Conservation (phyloP, 208 protist species). For the Zelonia costaricensis region DNA sequence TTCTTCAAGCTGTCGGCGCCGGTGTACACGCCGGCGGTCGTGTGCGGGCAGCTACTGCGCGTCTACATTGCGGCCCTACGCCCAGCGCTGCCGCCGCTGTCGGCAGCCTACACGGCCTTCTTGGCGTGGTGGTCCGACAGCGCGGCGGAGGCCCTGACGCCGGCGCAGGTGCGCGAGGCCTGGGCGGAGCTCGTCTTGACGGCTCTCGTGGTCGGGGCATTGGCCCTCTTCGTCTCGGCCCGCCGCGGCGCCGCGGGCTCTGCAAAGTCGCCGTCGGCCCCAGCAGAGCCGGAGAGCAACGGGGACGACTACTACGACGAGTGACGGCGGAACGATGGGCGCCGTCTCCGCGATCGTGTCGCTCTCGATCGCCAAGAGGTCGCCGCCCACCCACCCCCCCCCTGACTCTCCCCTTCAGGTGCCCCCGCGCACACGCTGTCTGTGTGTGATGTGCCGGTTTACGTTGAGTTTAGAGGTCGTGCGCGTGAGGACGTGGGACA, state of each 20-base stretch:
- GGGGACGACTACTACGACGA: conserved; percentile 30
- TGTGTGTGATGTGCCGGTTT: no score
- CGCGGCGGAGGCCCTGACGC: background rate
- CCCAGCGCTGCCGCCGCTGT: conserved; percentile 29
- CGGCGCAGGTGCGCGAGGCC: conserved; percentile 31
- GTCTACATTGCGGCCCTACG: conserved; percentile 58
- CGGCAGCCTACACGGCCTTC: conserved; percentile 12
- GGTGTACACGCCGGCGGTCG: conserved; percentile 54
- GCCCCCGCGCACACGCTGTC: no score
- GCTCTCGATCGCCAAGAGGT: no score
- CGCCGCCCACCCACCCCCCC: no score
- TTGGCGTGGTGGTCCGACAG: conserved; percentile 15
- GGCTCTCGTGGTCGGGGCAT: conserved; percentile 14
- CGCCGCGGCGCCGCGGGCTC: conserved; percentile 18
- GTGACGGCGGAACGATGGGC: background rate
- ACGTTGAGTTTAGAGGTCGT: no score
- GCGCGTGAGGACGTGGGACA: no score
- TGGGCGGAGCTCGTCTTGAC: conserved; percentile 34
- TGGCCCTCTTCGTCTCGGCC: conserved; percentile 43
- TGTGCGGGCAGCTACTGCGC: conserved; percentile 52
- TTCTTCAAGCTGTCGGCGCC: conserved; percentile 35
- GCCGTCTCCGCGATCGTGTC: no score
- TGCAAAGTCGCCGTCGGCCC: background rate
- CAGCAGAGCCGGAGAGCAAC: conserved; percentile 9
- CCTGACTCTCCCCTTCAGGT: no score